Evolutionary conservation across 2,329 filamentous ascomycete genomes (phyloP).

Genomic region (Colletotrichum incanum): DNA sequence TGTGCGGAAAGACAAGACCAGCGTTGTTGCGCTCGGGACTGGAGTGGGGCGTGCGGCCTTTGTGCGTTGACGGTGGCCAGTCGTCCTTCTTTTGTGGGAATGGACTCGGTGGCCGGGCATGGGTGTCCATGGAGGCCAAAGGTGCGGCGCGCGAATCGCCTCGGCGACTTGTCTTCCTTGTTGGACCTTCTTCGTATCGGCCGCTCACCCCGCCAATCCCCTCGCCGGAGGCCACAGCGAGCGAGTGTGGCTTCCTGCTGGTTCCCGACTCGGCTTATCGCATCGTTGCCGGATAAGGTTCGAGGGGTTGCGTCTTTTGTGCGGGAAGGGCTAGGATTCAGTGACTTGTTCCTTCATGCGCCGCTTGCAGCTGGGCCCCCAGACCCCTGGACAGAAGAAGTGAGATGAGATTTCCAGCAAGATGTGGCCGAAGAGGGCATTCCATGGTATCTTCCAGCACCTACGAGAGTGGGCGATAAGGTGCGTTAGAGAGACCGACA

Average conservation of each 20-base stretch:
- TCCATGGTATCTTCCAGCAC: slow-evolving; percentile 25
- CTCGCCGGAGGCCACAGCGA: background rate
- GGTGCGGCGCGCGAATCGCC: slow-evolving; percentile 1
- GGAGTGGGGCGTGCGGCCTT: slow-evolving; percentile 40
- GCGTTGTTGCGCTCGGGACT: slow-evolving; percentile 12
- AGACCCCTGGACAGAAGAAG: background rate
- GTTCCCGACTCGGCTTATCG: slow-evolving; percentile 11
- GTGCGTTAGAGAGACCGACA: background rate
- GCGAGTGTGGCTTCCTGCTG: background rate
- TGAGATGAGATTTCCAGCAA: background rate
- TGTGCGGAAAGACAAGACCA: slow-evolving; percentile 30
- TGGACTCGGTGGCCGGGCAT: slow-evolving; percentile 20
- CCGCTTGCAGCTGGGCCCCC: slow-evolving; percentile 28
- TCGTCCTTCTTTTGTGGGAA: slow-evolving; percentile 21
- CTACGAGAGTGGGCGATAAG: slow-evolving; percentile 9
- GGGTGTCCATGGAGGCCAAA: slow-evolving; percentile 7
- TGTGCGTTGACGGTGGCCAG: slow-evolving; percentile 41
- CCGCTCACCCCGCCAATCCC: background rate
- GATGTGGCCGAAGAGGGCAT: background rate
- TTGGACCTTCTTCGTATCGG: background rate
- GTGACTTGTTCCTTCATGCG: slow-evolving; percentile 34
- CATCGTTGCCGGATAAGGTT: slow-evolving; percentile 31
- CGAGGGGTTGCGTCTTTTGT: slow-evolving; percentile 38
- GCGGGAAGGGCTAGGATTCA: slow-evolving; percentile 32
- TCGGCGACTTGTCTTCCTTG: background rate